phyloP scores from a whole-genome alignment of 306 rosid genomes.

The Vigna radiata region DNA sequence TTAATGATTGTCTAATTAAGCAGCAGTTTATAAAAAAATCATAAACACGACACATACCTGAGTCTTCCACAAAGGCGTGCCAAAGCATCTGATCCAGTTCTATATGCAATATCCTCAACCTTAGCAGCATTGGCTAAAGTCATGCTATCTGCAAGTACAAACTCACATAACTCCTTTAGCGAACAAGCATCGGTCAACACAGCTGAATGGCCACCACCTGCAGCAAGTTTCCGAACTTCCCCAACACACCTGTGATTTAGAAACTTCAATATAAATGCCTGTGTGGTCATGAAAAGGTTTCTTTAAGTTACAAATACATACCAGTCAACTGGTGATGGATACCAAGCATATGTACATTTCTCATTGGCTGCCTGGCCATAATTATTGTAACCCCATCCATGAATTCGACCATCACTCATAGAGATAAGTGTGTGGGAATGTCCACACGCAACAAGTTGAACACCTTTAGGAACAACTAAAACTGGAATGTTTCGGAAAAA shows the following conservation, averaged over 20 bases:
- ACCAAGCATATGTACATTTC: conserved; percentile 94
- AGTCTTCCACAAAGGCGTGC: conserved; percentile 91
- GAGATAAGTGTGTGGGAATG: conserved; percentile 86
- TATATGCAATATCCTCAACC: conserved; percentile 80
- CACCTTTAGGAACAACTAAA: conserved; percentile 81
- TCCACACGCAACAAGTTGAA: conserved; percentile 86
- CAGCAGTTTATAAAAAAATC: conserved; percentile 5
- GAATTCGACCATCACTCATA: conserved; percentile 81
- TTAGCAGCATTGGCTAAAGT: conserved; percentile 67
- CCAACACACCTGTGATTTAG: conserved; percentile 79
- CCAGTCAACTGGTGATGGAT: conserved; percentile 97
- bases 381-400: conserved; percentile 97
- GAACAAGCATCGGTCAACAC: conserved; percentile 93
- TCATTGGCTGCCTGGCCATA: conserved; percentile 97
- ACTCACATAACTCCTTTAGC: conserved; percentile 91
- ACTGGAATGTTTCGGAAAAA: conserved; percentile 79
- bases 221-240: conserved; percentile 90
- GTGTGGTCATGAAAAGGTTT: conserved; percentile 33
- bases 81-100: conserved; percentile 91
- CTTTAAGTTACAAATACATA: conserved; percentile 45
- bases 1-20: conserved; percentile 12
- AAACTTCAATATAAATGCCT: conserved; percentile 39
- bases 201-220: conserved; percentile 99
- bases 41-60: conserved; percentile 56
- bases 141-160: conserved; percentile 77